A percentile compares a stretch with the other conserved stretches of the same genome.
phyloP scores from a whole-genome alignment of 257 asterid species.

The Salvia hispanica region DNA sequence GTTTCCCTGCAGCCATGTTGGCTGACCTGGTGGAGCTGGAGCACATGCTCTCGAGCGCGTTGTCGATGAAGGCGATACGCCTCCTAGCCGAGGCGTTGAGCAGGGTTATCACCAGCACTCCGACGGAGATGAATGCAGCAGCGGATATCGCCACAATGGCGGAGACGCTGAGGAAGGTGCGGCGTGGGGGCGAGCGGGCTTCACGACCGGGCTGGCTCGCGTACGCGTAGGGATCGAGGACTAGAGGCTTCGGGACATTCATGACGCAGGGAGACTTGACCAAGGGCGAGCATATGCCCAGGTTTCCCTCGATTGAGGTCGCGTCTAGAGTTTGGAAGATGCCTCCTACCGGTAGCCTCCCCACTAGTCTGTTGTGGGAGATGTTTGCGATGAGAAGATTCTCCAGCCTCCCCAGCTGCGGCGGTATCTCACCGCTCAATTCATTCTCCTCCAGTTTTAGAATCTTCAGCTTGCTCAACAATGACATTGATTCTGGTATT shows the following conservation, averaged over 20 bases:
- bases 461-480: constrained; percentile 74
- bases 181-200: constrained; percentile 39
- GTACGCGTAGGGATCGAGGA: constrained; percentile 80
- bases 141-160: constrained; percentile 87
- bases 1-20: constrained; percentile 60
- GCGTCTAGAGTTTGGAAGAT: constrained; percentile 74
- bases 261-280: constrained; percentile 79
- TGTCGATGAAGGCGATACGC: constrained; percentile 58
- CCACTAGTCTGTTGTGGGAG: constrained; percentile 76
- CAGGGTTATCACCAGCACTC: constrained; percentile 65
- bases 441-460: constrained; percentile 79
- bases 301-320: constrained; percentile 75
- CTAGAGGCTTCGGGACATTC: constrained; percentile 87
- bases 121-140: constrained; percentile 61
- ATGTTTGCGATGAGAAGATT: constrained; percentile 84
- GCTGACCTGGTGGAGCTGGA: constrained; percentile 77
- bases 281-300: constrained; percentile 84
- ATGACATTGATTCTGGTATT: constrained; percentile 72
- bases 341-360: constrained; percentile 72
- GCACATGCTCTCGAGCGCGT: constrained; percentile 83
- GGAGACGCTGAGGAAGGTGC: constrained; percentile 72
- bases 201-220: constrained; percentile 51
- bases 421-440: constrained; percentile 89
- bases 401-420: constrained; percentile 61
- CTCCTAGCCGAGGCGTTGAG: constrained; percentile 76